Evolutionary conservation across 345 rosid species (phyloP), one percentile per base, ranked within the genome.

Genomic region (Rhizophora mangle): DNA sequence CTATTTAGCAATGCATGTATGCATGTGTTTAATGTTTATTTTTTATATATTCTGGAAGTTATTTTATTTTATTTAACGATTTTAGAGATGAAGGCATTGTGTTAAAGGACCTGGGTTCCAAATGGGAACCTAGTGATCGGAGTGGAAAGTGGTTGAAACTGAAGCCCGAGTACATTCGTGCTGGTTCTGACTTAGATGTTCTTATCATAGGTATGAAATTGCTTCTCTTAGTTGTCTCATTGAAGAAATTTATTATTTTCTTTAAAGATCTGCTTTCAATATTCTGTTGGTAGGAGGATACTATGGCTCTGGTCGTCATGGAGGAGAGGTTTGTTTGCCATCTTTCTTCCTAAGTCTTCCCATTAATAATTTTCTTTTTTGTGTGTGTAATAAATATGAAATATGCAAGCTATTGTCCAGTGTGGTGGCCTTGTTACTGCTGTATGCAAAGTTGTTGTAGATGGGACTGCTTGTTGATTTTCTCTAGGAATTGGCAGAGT

Each of bases 61-160:
- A 56, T n/a, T 24, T 24, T 24, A 9, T 24, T 56, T 27, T 27
- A 21, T 9, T 0, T 27, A 24, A 21, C 60, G 10, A 8, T 27
- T 21, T 51, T 76, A 94, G 97, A 74, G 96, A 91, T 80, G 98
- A 94, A 86, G 98, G 98, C 69, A 74, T 94, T 71, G 83, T 91
- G 51, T 61, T 94, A 51, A 94, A 94, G 76, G 98, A 91, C 83
- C 87, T 91, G 76, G 87, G 83, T 68, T 94, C 97, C 13, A 94
- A 88, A 77, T 94, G 97, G 98, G 98, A 94, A 74, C 98, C 98
- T 49, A 77, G 96, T 77, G 98, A 94, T 74, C 89, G 97, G 63
- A 94, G 96, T 84, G 98, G 92, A 69, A 94, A 94, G 83, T 94
- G 98, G 98, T 68, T 88, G 85, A 94, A 91, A 82, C 80, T 94